phyloP scores from a whole-genome alignment of 257 asterid species.

The Nicotiana sylvestris region DNA sequence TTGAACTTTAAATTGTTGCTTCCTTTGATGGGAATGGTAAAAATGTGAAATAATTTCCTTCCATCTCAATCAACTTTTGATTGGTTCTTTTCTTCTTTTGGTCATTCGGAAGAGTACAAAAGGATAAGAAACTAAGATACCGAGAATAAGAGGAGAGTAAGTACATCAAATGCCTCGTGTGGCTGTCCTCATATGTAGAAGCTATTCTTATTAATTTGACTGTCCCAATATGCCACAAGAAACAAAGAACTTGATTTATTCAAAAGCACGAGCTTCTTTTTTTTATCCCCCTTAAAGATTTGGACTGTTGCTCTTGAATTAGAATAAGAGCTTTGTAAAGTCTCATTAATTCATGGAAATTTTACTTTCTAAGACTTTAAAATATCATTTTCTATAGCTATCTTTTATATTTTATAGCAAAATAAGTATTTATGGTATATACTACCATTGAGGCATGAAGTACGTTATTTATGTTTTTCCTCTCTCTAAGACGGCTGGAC shows the following conservation, averaged over 20 bases:
- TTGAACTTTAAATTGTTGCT: neutral
- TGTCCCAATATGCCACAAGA: neutral
- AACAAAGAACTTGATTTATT: neutral
- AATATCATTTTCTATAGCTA: too few relatives aligned
- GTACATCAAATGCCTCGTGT: neutral
- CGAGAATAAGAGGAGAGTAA: neutral
- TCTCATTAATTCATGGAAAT: too few relatives aligned
- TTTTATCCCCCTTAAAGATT: too few relatives aligned
- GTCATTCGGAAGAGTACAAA: neutral
- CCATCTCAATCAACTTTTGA: neutral
- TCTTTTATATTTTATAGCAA: too few relatives aligned
- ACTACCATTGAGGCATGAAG: too few relatives aligned
- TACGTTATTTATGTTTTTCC: too few relatives aligned
- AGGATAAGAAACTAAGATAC: neutral
- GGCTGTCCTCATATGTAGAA: neutral
- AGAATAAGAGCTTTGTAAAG: too few relatives aligned
- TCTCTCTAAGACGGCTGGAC: too few relatives aligned
- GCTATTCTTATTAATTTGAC: neutral
- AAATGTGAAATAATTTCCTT: neutral
- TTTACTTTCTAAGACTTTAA: too few relatives aligned
- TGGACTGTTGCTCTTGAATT: too few relatives aligned
- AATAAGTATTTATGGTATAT: too few relatives aligned
- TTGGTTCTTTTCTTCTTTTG: neutral
- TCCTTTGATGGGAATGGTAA: neutral
- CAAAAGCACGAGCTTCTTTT: too few relatives aligned